Base-by-base conservation (phyloP, 2,329 filamentous ascomycete species). In the Lecanoromycetidae sp. region DNA sequence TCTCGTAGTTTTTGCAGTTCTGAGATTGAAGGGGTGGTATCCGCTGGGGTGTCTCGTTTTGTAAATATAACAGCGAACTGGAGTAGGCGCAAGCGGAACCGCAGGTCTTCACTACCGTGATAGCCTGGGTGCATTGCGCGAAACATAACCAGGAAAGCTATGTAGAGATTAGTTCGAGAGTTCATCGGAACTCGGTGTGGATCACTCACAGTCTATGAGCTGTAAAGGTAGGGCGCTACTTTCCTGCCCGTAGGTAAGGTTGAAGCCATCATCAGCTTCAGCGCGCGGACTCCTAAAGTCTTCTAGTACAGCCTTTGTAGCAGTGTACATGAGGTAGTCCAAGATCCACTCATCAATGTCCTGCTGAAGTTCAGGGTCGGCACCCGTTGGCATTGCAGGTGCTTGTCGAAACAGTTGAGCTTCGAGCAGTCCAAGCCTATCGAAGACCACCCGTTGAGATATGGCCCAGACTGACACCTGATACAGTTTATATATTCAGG, bases 341-440 rank as follows among this genome's bases (percentile, higher is more conserved):
- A 77, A 61, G 35, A 77, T 75, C 57, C 75, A 68, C 29, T 68
- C 56, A 52, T 79, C 71, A 12, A 75, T 68, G 15, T 75, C 71
- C 19, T 66, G 56, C 33, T 67, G 65, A n/a, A n/a, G n/a, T n/a
- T n/a, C n/a, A 4, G 56, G 58, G 19, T n/a, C n/a, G n/a, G n/a
- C n/a, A n/a, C n/a, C n/a, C n/a, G n/a, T n/a, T n/a, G n/a, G n/a
- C n/a, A n/a, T n/a, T n/a, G n/a, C n/a, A n/a, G n/a, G n/a, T n/a
- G n/a, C n/a, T n/a, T n/a, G n/a, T n/a, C n/a, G n/a, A n/a, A n/a
- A n/a, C n/a, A n/a, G n/a, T n/a, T n/a, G n/a, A n/a, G n/a, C n/a
- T n/a, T n/a, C n/a, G n/a, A n/a, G n/a, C n/a, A n/a, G n/a, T n/a
- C n/a, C n/a, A n/a, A n/a, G n/a, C n/a, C n/a, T n/a, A n/a, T n/a